Evolutionary conservation across 345 rosid species (phyloP).

Genomic region (Jatropha curcas): DNA sequence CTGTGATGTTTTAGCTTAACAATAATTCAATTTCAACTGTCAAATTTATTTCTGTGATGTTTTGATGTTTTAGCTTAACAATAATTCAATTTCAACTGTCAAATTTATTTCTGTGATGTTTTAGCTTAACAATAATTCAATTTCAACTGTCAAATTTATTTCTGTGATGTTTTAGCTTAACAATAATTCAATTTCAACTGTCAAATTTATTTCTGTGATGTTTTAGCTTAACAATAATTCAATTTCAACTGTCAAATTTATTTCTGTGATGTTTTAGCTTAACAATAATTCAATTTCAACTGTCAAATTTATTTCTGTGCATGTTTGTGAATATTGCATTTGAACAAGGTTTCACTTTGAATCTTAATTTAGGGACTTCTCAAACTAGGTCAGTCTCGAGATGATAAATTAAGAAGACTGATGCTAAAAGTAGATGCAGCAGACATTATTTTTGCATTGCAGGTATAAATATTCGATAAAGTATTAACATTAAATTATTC

Average conservation of each 20-base stretch:
- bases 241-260: neutral
- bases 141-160: neutral
- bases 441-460: conserved; percentile 81
- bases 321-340: neutral
- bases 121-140: no score
- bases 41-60: neutral
- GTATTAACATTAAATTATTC: neutral
- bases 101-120: neutral
- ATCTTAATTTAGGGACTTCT: conserved; percentile 90
- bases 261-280: neutral
- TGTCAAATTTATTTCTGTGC: neutral
- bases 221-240: no score
- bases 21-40: neutral
- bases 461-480: conserved; percentile 40
- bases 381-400: conserved; percentile 71
- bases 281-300: neutral
- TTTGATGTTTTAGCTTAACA: no score
- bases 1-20: neutral
- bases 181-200: neutral
- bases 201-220: neutral
- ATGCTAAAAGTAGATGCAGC: conserved; percentile 70
- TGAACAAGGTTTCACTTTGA: neutral
- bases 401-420: conserved; percentile 67
- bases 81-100: neutral
- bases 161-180: neutral